Evolutionary conservation across 1,284 basidiomycete genomes (phyloP).

Genomic region (Malassezia dermatis): DNA sequence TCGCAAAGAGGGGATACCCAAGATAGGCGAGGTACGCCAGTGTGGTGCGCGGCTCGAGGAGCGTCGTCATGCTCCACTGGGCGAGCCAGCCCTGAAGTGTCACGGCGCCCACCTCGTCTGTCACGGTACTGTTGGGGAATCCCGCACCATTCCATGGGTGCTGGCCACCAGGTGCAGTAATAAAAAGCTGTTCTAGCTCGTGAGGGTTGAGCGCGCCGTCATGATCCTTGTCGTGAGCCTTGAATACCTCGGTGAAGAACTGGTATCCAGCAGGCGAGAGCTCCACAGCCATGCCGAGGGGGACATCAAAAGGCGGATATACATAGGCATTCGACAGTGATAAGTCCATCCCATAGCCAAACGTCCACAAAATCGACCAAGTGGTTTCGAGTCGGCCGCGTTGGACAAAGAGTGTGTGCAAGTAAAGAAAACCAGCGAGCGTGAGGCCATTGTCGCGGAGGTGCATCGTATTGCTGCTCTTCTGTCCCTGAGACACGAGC

Average conservation of each 20-base stretch:
- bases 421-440: conserved; percentile 81
- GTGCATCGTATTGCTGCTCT: conserved; percentile 26
- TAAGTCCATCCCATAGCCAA: conserved; percentile 90
- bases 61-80: conserved; percentile 98
- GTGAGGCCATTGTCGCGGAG: conserved; percentile 60
- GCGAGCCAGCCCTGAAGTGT: conserved; percentile 96
- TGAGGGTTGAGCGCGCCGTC: conserved; percentile 77
- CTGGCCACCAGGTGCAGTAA: conserved; percentile 65
- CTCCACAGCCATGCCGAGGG: conserved; percentile 86
- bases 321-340: conserved; percentile 52
- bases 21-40: conserved; percentile 92
- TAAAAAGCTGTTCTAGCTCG: conserved; percentile 83
- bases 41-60: conserved; percentile 81
- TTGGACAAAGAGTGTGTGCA: conserved; percentile 95
- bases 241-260: conserved; percentile 94
- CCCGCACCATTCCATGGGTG: conserved; percentile 39
- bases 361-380: conserved; percentile 88
- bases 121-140: conserved; percentile 65
- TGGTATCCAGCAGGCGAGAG: conserved; percentile 84
- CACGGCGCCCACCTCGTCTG: conserved; percentile 77
- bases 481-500: conserved; percentile 30
- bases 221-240: conserved; percentile 92
- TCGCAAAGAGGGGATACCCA: conserved; percentile 57
- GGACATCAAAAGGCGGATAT: conserved; percentile 69
- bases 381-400: conserved; percentile 91